phyloP scores from a whole-genome alignment of 108 stramenopile genomes.

The Bacterosira constricta region DNA sequence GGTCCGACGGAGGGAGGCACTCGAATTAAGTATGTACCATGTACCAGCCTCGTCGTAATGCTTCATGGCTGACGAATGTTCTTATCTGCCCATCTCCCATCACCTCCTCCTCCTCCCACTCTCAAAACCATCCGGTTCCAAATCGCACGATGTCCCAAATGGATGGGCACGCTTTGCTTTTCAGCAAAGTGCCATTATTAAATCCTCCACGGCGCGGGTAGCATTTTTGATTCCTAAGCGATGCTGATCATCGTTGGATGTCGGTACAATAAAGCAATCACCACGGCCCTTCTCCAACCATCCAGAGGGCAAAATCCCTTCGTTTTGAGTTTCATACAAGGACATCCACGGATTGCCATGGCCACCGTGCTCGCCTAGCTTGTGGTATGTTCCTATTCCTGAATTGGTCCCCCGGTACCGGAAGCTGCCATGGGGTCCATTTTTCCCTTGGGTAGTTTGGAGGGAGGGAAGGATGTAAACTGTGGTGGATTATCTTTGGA shows the following conservation, averaged over 20 bases:
- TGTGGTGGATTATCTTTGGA: too few species aligned
- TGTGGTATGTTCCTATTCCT: too few species aligned
- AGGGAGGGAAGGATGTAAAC: too few species aligned
- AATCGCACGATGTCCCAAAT: conserved; percentile 46
- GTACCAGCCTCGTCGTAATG: conserved; percentile 45
- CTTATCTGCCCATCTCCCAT: conserved; percentile 6
- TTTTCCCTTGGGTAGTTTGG: too few species aligned
- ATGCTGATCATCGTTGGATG: too few species aligned
- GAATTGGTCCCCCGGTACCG: too few species aligned
- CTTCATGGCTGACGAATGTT: conserved; percentile 10
- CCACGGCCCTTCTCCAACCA: conserved; percentile 87
- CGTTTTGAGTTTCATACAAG: conserved; percentile 42
- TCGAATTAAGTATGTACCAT: too few species aligned
- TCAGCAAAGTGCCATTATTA: conserved; percentile 56
- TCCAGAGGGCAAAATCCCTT: conserved; percentile 73
- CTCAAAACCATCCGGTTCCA: conserved; percentile 40
- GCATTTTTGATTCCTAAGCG: conserved; percentile 19
- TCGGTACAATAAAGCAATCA: too few species aligned
- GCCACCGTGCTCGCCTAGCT: too few species aligned
- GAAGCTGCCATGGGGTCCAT: too few species aligned
- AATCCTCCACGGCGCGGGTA: conserved; percentile 54
- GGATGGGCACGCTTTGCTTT: conserved; percentile 65
- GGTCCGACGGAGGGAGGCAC: too few species aligned
- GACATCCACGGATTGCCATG: conserved; percentile 23
- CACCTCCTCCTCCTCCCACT: not conserved